These are phyloP conservation scores for Suillus spraguei DNA, from an alignment of 768 basidiomycete genomes.

Conservation along the genomic window DNA sequence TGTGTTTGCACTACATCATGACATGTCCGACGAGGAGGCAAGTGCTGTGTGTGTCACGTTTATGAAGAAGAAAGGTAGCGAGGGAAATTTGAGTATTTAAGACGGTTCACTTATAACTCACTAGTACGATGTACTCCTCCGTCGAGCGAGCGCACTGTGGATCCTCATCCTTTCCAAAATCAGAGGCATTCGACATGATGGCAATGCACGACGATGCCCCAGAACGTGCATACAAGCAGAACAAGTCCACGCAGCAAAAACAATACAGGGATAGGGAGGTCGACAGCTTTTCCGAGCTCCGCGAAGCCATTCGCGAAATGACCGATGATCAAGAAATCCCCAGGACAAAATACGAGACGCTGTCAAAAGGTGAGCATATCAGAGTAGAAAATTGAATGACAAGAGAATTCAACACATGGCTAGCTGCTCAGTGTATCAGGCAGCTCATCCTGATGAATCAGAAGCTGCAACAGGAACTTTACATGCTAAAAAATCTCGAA, in stretches of 20 bases:
- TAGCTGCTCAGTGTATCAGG: neutral
- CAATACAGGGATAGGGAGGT: slow-evolving; percentile 8
- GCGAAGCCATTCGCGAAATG: slow-evolving; percentile 1
- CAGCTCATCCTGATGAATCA: neutral
- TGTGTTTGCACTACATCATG: neutral
- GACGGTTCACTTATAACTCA: neutral
- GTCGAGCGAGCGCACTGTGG: neutral
- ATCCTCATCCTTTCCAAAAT: neutral
- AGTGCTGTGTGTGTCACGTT: slow-evolving; percentile 5
- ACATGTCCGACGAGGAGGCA: neutral
- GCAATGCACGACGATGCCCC: neutral
- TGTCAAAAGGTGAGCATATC: neutral
- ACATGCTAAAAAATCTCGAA: neutral
- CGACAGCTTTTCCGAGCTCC: neutral
- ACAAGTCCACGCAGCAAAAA: slow-evolving; percentile 1
- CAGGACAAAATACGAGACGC: neutral
- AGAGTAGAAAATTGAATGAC: neutral
- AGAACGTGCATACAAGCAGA: neutral
- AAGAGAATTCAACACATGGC: neutral
- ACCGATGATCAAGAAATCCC: neutral
- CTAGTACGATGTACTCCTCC: neutral
- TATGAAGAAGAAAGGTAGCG: neutral
- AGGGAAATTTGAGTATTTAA: neutral
- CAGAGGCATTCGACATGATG: neutral
- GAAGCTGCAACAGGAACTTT: neutral